Base-by-base conservation (phyloP, 371 early-diverging fungal species). In the Circinella umbellata region DNA sequence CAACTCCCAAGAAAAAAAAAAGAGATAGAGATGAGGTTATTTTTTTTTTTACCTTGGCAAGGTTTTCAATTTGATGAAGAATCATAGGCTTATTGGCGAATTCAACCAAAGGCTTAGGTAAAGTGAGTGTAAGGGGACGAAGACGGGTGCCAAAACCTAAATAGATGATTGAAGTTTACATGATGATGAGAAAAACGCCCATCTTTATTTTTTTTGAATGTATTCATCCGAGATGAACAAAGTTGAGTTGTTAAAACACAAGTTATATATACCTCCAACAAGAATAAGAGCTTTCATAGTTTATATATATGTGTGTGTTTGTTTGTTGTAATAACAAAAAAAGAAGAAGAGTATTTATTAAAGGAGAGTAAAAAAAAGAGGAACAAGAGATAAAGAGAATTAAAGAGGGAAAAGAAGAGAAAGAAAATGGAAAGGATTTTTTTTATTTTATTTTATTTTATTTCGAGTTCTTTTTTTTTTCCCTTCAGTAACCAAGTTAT, bases 41-140 rank as follows among this genome's bases (percentile, higher is more conserved):
- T 47, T 9, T 47, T 47, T 47, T 47, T 15, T 47, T 13, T 88
- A 96, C 98, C 92, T 96, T 91, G 67, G 93, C 96, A n/a, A 99
- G 87, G 17, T 93, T 95, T 82, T 98, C 97, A 75, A 99, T 99
- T 82, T 99, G 99, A 84, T 99, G 99, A 66, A 97, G 88, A 78
- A 99, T 96, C 94, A 99, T 99, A 61, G 99, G 99, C 82, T 92
- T 95, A 89, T 99, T 99, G 60, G 95, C 96, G 84, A 99, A 99
- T 78, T 98, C 97, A 35, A 99, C 98, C 68, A 99, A 88, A 49
- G 99, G 99, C 86, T 99, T 99, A 68, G 99, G 99, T 65, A 94
- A 82, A 59, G 99, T 96, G 66, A 99, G 89, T 35, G 99, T 99
- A 61, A 99, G 90, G 63, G 99, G 99, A 64, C 99, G 90, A 69